Evolutionary conservation across 768 basidiomycete species (phyloP).

Genomic region (Dacryopinax spathularia): DNA sequence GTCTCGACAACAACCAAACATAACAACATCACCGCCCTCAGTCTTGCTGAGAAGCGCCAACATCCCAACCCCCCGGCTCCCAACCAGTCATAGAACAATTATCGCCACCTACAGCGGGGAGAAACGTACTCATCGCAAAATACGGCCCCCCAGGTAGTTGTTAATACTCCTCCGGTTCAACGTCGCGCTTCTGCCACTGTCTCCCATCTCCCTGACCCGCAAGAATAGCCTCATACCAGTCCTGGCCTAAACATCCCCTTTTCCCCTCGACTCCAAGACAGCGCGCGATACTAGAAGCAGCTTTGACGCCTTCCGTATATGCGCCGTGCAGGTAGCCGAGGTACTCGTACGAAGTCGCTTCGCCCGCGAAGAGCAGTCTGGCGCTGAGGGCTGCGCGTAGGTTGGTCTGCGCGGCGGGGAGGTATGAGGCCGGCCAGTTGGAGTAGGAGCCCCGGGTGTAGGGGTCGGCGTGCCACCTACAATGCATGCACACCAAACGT

Average conservation of each 20-base stretch:
- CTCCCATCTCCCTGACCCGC: not conserved
- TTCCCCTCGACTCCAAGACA: not conserved
- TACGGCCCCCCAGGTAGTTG: too few relatives aligned
- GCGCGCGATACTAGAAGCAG: not conserved
- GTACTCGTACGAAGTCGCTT: constrained; percentile 43
- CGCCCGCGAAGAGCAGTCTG: constrained; percentile 48
- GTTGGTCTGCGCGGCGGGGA: not conserved
- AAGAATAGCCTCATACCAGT: not conserved
- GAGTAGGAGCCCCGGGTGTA: constrained; percentile 49
- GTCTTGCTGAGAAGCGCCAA: not conserved
- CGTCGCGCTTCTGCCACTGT: not conserved
- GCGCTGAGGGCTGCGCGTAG: constrained; percentile 35
- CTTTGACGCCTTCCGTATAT: not conserved
- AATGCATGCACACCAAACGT: too few relatives aligned
- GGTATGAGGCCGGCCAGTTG: constrained; percentile 54
- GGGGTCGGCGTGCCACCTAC: constrained; percentile 41
- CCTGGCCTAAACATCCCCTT: not conserved
- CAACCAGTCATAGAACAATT: too few relatives aligned
- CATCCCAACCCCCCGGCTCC: too few relatives aligned
- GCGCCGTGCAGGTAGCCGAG: not conserved
- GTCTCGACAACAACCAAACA: too few relatives aligned
- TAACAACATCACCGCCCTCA: not conserved
- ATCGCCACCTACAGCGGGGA: too few relatives aligned
- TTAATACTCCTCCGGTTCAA: not conserved
- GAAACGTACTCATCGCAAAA: too few relatives aligned